Evolutionary conservation across 139 green algal species (phyloP).

Genomic region (Ettlia oleoabundans): DNA sequence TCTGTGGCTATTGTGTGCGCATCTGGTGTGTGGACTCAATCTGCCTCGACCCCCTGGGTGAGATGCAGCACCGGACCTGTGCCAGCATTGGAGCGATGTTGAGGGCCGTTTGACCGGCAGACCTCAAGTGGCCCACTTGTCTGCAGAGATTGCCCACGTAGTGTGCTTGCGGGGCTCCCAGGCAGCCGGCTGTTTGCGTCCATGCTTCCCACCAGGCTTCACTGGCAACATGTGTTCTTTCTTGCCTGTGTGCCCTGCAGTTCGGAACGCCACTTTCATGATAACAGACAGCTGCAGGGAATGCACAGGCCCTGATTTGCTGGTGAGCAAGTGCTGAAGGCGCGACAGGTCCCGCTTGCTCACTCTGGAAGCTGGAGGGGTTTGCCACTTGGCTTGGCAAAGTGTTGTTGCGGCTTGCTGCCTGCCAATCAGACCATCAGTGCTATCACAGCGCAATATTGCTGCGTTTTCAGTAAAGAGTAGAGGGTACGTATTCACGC

Average conservation of each 20-base stretch:
- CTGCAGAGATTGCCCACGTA: too few relatives aligned
- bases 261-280: slow-evolving; percentile 33
- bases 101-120: not conserved
- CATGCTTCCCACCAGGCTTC: not conserved
- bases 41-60: slow-evolving; percentile 5
- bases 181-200: not conserved
- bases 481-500: too few relatives aligned
- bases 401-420: not conserved
- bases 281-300: slow-evolving; percentile 34
- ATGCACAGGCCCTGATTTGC: slow-evolving; percentile 24
- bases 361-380: not conserved
- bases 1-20: slow-evolving; percentile 39
- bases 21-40: slow-evolving; percentile 36
- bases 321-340: not conserved
- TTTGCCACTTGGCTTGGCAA: not conserved
- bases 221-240: not conserved
- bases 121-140: too few relatives aligned
- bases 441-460: not conserved
- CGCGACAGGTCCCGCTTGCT: not conserved
- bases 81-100: not conserved
- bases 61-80: not conserved
- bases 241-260: not conserved
- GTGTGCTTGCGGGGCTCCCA: not conserved
- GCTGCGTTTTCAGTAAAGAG: too few relatives aligned
- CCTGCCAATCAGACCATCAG: not conserved